phyloP scores from a whole-genome alignment of 345 rosid species.

The Lepidium didymum region DNA sequence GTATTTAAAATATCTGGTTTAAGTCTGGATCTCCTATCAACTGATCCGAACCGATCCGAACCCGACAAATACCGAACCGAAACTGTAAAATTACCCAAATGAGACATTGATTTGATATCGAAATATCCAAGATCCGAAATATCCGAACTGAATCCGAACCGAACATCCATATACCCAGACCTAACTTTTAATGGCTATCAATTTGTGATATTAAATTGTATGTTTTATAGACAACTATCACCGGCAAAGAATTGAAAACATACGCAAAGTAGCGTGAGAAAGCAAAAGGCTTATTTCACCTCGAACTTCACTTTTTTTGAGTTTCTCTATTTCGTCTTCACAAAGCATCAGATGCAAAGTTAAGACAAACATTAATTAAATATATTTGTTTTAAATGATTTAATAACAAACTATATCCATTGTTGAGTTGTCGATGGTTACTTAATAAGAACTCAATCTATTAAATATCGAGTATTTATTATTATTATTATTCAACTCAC shows the following conservation, averaged over 20 bases:
- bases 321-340: slow-evolving; percentile 11
- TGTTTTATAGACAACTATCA: not conserved
- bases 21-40: no score
- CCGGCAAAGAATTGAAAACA: not conserved
- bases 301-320: slow-evolving; percentile 1
- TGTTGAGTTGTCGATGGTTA: not conserved
- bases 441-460: not conserved
- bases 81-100: no score
- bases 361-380: not conserved
- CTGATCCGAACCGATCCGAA: no score
- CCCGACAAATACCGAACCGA: no score
- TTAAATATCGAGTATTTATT: not conserved
- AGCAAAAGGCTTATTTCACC: slow-evolving; percentile 21
- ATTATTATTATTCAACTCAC: not conserved
- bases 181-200: not conserved
- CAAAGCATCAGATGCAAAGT: slow-evolving; percentile 20
- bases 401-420: slow-evolving; percentile 2
- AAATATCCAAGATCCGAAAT: no score
- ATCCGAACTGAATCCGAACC: no score
- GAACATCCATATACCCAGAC: no score
- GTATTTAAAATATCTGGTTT: no score
- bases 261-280: slow-evolving; percentile 11
- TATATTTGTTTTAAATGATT: not conserved
- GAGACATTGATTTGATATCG: no score
- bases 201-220: not conserved